These are phyloP conservation scores for Oleoguttula mirabilis DNA, from an alignment of 495 filamentous ascomycete species.

Conservation along the genomic window DNA sequence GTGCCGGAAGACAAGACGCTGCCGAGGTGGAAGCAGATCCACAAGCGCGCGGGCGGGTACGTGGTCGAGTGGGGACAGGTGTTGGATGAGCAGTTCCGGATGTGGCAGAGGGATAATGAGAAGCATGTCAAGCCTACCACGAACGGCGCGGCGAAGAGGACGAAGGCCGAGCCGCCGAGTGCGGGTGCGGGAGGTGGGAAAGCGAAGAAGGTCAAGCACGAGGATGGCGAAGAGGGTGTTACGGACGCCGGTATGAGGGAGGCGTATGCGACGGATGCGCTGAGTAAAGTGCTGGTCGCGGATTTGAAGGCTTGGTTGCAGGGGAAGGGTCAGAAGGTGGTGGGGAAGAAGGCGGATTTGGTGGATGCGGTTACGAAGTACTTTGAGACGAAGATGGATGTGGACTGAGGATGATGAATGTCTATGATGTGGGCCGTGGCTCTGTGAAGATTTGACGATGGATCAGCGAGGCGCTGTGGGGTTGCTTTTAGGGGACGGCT, in stretches of 20 bases:
- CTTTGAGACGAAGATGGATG: conserved; percentile 46
- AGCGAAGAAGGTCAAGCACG: conserved; percentile 40
- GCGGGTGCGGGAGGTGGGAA: conserved; percentile 37
- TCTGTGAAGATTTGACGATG: too few species aligned
- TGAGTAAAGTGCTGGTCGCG: conserved; percentile 60
- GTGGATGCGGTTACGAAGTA: conserved; percentile 66
- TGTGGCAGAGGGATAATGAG: conserved; percentile 32
- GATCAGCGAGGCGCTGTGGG: too few species aligned
- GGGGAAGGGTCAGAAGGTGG: conserved; percentile 47
- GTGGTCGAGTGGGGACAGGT: conserved; percentile 64
- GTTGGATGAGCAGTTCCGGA: conserved; percentile 43
- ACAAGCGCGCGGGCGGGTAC: conserved; percentile 72
- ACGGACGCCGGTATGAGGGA: conserved; percentile 47
- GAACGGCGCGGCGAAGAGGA: conserved; percentile 34
- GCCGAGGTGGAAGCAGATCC: conserved; percentile 71
- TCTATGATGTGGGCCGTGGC: too few species aligned
- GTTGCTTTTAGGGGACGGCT: too few species aligned
- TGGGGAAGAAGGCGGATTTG: conserved; percentile 63
- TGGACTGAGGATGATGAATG: conserved; percentile 8
- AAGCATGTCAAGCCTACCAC: conserved; percentile 7
- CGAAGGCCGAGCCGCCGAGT: conserved; percentile 10
- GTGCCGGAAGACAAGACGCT: conserved; percentile 69
- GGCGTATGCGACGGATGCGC: conserved; percentile 43
- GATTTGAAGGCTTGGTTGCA: conserved; percentile 57
- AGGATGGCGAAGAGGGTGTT: conserved; percentile 24